Percentiles rank a stretch among this genome's conserved stretches.
Conservation (phyloP, 2,329 filamentous ascomycete species). For the Xylariaceae sp. region DNA sequence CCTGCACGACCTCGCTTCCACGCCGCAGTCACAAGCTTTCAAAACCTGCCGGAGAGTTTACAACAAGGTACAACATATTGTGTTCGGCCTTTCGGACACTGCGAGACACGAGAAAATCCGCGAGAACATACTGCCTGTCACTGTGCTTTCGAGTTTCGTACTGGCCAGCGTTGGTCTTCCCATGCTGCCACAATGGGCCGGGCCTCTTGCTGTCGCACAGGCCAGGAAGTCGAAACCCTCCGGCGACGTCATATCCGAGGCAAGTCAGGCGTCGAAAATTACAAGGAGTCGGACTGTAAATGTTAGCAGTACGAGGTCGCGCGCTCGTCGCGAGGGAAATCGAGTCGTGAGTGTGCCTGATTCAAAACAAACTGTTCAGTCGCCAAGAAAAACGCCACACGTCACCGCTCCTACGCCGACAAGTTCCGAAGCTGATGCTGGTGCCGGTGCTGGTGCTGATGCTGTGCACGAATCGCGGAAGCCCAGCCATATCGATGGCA, state of each 20-base stretch:
- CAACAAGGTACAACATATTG: conserved; percentile 86
- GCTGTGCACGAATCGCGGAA: conserved; percentile 37
- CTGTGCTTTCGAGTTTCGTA: conserved; percentile 78
- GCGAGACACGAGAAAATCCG: conserved; percentile 74
- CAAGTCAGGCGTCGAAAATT: conserved; percentile 52
- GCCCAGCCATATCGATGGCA: conserved; percentile 54
- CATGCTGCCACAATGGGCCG: conserved; percentile 75
- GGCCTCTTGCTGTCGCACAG: conserved; percentile 79
- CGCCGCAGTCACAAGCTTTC: conserved; percentile 76
- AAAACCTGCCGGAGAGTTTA: conserved; percentile 82
- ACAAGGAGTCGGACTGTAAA: conserved; percentile 70
- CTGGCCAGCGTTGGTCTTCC: conserved; percentile 76
- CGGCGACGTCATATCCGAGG: conserved; percentile 64
- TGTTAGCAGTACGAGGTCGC: conserved; percentile 52
- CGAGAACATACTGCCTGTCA: conserved; percentile 80
- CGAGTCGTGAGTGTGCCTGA: conserved; percentile 51
- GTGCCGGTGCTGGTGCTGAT: conserved; percentile 4
- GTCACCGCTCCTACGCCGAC: conserved; percentile 9
- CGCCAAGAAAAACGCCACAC: conserved; percentile 20
- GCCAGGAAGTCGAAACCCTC: conserved; percentile 72
- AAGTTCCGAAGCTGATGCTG: conserved; percentile 12
- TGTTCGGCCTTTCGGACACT: conserved; percentile 75
- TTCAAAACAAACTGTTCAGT: conserved; percentile 22
- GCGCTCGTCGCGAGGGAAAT: conserved; percentile 49
- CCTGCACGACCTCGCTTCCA: conserved; percentile 75